These are phyloP conservation scores for Populus hybrid DNA, from an alignment of 441 rosid genomes.

Conservation along the genomic window DNA sequence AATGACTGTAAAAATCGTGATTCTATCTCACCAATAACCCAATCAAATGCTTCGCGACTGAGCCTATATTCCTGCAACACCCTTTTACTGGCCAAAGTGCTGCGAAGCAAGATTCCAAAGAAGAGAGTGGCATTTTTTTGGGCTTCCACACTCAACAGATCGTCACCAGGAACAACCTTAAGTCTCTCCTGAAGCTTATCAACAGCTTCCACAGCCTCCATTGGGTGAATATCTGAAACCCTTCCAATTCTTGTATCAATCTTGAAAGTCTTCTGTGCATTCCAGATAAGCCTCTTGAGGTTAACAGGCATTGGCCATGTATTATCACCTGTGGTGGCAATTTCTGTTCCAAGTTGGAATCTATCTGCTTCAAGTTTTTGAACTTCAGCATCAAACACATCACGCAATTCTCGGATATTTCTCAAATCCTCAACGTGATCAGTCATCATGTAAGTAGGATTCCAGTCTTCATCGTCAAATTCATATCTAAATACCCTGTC, in stretches of 20 bases:
- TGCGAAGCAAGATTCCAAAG: conserved; percentile 91
- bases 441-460: conserved; percentile 69
- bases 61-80: conserved; percentile 97
- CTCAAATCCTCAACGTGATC: conserved; percentile 88
- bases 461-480: conserved; percentile 75
- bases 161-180: conserved; percentile 94
- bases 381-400: conserved; percentile 91
- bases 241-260: conserved; percentile 58
- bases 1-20: conserved; percentile 87
- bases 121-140: conserved; percentile 98
- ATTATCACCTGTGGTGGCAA: conserved; percentile 85
- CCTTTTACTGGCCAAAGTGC: conserved; percentile 97
- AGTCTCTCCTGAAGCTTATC: conserved; percentile 98
- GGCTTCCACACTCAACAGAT: conserved; percentile 93
- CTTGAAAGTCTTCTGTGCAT: conserved; percentile 91
- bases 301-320: conserved; percentile 95
- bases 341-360: conserved; percentile 79
- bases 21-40: conserved; percentile 98
- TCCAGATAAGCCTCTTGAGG: conserved; percentile 88
- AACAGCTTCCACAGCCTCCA: conserved; percentile 96
- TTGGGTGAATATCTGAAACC: conserved; percentile 90
- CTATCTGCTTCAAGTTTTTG: conserved; percentile 82
- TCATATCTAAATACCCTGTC: conserved; percentile 76
- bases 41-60: conserved; percentile 95
- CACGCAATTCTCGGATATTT: conserved; percentile 76